Evolutionary conservation across 371 early-diverging fungal genomes (phyloP).

Genomic region (Mucor plumbeus): DNA sequence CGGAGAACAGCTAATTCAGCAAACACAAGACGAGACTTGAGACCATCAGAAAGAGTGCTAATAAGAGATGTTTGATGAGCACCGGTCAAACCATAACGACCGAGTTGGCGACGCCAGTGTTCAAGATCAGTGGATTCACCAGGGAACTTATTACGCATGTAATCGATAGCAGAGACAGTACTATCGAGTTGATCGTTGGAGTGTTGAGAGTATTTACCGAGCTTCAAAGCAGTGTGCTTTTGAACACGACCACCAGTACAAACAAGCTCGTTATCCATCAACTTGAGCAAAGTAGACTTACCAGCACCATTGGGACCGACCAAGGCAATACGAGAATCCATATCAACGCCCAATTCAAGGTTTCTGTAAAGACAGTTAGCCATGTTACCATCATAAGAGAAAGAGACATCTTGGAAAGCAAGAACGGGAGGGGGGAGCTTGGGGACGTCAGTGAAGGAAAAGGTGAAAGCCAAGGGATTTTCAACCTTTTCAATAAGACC

Average conservation of each 20-base stretch:
- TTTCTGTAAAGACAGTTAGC: slow-evolving; percentile 86
- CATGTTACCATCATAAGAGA: slow-evolving; percentile 87
- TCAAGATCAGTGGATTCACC: slow-evolving; percentile 46
- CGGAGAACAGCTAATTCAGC: slow-evolving; percentile 88
- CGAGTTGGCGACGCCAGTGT: slow-evolving; percentile 91
- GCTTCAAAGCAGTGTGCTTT: slow-evolving; percentile 90
- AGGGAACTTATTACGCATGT: slow-evolving; percentile 88
- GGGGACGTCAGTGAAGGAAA: slow-evolving; percentile 85
- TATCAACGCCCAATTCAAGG: slow-evolving; percentile 93
- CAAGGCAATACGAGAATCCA: slow-evolving; percentile 93
- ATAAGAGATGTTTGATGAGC: slow-evolving; percentile 92
- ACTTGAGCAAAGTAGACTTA: slow-evolving; percentile 93
- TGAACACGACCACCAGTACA: slow-evolving; percentile 89
- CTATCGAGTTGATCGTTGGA: slow-evolving; percentile 92
- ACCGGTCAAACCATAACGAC: slow-evolving; percentile 94
- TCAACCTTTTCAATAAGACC: slow-evolving; percentile 95
- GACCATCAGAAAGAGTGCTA: slow-evolving; percentile 90
- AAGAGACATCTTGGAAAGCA: slow-evolving; percentile 90
- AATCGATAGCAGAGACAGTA: slow-evolving; percentile 88
- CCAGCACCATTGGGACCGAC: slow-evolving; percentile 95
- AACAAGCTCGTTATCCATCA: slow-evolving; percentile 86
- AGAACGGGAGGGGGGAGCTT: slow-evolving; percentile 98
- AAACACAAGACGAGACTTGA: slow-evolving; percentile 96
- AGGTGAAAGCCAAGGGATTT: slow-evolving; percentile 74
- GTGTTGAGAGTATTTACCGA: slow-evolving; percentile 98